phyloP scores from a whole-genome alignment of 306 rosid species.

The Vigna mungo region DNA sequence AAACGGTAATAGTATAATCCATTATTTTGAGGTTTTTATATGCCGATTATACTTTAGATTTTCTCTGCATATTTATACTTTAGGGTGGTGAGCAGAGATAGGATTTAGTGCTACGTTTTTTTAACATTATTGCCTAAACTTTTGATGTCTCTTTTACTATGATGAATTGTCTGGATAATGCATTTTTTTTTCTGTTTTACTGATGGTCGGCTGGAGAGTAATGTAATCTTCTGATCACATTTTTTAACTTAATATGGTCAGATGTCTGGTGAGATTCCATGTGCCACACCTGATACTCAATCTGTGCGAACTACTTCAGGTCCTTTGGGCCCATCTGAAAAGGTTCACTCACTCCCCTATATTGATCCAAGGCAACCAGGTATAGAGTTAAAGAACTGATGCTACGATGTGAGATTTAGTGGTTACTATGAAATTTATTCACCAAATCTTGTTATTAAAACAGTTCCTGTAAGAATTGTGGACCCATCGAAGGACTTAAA shows the following conservation, averaged over 20 bases:
- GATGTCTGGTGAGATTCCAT: constrained; percentile 95
- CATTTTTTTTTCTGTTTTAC: background rate
- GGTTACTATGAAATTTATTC: constrained; percentile 39
- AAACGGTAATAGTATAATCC: constrained; percentile 56
- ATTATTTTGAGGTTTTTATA: background rate
- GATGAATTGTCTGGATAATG: constrained; percentile 20
- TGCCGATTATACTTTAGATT: constrained; percentile 28
- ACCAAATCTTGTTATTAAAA: constrained; percentile 41
- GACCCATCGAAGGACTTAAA: constrained; percentile 95
- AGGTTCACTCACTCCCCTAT: constrained; percentile 68
- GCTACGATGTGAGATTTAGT: constrained; percentile 30
- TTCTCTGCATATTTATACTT: background rate
- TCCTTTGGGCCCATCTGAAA: constrained; percentile 88
- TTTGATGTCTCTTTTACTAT: constrained; percentile 22
- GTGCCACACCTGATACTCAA: constrained; percentile 87
- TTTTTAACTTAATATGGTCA: constrained; percentile 44
- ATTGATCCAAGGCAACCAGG: constrained; percentile 94
- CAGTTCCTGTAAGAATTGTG: constrained; percentile 94
- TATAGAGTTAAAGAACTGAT: constrained; percentile 42
- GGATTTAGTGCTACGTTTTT: background rate
- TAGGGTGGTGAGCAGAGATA: background rate
- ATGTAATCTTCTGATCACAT: background rate
- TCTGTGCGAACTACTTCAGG: constrained; percentile 93
- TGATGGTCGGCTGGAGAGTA: background rate
- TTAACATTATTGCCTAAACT: background rate